Evolutionary conservation across 768 basidiomycete genomes (phyloP).

Genomic region (Cystobasidiopsis lactophilus): DNA sequence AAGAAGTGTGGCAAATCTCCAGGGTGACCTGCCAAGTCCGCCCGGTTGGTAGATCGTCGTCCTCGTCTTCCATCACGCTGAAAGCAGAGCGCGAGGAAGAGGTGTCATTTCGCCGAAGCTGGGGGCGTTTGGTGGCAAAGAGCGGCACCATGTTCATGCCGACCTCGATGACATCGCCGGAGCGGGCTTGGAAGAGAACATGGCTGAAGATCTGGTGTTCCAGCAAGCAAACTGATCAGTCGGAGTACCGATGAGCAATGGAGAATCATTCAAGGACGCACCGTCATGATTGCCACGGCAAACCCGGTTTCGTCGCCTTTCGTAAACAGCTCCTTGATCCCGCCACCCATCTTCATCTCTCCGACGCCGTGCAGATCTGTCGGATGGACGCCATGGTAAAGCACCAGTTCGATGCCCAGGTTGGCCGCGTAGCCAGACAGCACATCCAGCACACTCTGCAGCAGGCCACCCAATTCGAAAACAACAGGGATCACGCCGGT

Average conservation of each 20-base stretch:
- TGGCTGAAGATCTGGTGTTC: slow-evolving; percentile 6
- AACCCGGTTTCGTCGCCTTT: slow-evolving; percentile 11
- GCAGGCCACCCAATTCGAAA: slow-evolving; percentile 16
- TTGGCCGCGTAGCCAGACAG: slow-evolving; percentile 13
- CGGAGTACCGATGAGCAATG: background rate
- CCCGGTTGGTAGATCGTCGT: background rate
- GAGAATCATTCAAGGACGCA: too few relatives aligned
- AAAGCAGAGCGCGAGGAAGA: too few relatives aligned
- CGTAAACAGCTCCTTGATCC: slow-evolving; percentile 7
- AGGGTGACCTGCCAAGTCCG: background rate
- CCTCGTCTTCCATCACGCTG: background rate
- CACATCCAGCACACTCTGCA: slow-evolving; percentile 18
- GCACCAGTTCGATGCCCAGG: slow-evolving; percentile 16
- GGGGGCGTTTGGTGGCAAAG: slow-evolving; percentile 1
- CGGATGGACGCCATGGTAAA: slow-evolving; percentile 6
- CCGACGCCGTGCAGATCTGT: background rate
- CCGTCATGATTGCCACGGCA: slow-evolving; percentile 4
- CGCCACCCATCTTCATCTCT: background rate
- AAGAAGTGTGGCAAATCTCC: background rate
- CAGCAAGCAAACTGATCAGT: background rate
- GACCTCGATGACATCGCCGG: slow-evolving; percentile 4
- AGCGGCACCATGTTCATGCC: background rate
- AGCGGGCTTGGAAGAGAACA: background rate
- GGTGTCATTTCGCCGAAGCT: too few relatives aligned
- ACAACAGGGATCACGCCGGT: background rate